These are phyloP conservation scores for Populus pruinosa DNA, from an alignment of 345 rosid genomes.

Conservation along the genomic window DNA sequence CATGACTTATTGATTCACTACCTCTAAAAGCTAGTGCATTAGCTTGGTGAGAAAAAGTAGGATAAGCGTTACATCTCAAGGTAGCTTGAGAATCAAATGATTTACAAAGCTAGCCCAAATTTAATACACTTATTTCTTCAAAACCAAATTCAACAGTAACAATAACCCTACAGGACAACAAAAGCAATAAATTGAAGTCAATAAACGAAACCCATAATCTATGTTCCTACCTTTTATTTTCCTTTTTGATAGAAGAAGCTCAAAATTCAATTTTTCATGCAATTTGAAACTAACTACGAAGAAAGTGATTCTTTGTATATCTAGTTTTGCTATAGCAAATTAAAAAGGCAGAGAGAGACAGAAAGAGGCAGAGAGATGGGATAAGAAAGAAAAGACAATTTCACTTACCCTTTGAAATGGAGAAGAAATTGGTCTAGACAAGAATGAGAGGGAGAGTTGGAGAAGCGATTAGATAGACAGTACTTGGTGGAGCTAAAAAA, in stretches of 20 bases:
- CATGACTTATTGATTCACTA: slow-evolving; percentile 45
- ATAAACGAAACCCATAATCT: neutral
- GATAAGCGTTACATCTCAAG: neutral
- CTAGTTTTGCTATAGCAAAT: neutral
- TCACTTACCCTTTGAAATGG: neutral
- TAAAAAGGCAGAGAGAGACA: neutral
- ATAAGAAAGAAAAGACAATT: neutral
- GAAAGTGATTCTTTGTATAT: neutral
- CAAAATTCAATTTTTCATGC: neutral
- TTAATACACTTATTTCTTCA: slow-evolving; percentile 45
- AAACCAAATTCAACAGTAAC: slow-evolving; percentile 1
- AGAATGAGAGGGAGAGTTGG: neutral
- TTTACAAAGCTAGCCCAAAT: slow-evolving; percentile 32
- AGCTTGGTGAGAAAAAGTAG: neutral
- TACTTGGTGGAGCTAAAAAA: neutral
- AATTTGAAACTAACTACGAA: neutral
- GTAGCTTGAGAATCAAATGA: neutral
- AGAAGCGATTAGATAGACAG: neutral
- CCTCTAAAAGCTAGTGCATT: slow-evolving; percentile 34
- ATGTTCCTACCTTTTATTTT: neutral
- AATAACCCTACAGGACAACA: neutral
- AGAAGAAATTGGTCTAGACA: neutral
- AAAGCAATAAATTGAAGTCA: neutral
- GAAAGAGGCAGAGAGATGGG: neutral
- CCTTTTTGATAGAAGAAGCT: neutral